Conservation (phyloP, 495 filamentous ascomycete species). For the Penicillium odoratum region DNA sequence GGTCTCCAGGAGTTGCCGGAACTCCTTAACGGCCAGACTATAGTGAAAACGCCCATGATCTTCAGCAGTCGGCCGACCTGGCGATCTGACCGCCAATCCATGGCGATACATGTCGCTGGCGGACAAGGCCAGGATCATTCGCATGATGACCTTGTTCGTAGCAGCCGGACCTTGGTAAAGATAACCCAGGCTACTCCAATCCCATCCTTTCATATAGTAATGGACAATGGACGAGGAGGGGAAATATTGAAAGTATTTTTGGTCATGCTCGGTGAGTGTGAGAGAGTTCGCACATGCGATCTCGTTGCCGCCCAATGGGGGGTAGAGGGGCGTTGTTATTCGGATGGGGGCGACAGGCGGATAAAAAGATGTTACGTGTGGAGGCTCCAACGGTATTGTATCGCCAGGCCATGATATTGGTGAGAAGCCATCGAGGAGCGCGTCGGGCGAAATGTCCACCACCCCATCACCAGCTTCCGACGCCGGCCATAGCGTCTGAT, state of each 20-base stretch:
- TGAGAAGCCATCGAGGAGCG: slow-evolving; percentile 13
- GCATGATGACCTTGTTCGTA: slow-evolving; percentile 45
- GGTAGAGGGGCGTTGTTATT: slow-evolving; percentile 26
- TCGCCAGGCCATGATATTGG: slow-evolving; percentile 26
- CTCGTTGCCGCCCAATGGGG: slow-evolving; percentile 24
- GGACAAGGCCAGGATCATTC: slow-evolving; percentile 43
- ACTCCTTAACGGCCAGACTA: slow-evolving; percentile 43
- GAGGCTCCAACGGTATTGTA: slow-evolving; percentile 2
- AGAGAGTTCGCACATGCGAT: slow-evolving; percentile 40
- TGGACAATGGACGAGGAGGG: slow-evolving; percentile 42
- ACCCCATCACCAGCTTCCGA: slow-evolving; percentile 15
- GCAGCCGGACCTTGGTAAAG: slow-evolving; percentile 41
- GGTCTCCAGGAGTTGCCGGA: slow-evolving; percentile 40
- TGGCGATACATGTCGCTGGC: slow-evolving; percentile 46
- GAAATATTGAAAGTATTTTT: slow-evolving; percentile 44
- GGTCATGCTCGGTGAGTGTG: slow-evolving; percentile 36
- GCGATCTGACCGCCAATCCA: slow-evolving; percentile 29
- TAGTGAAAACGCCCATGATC: slow-evolving; percentile 45
- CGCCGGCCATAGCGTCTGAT: slow-evolving; percentile 13
- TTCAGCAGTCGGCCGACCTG: slow-evolving; percentile 36
- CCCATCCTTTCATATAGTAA: slow-evolving; percentile 47
- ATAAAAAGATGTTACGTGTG: slow-evolving; percentile 13
- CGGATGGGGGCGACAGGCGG: slow-evolving; percentile 9
- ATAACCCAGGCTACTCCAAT: slow-evolving; percentile 44
- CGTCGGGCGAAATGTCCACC: slow-evolving; percentile 15